phyloP scores from a whole-genome alignment of 768 basidiomycete genomes.

The Pleurotus cornucopiae region DNA sequence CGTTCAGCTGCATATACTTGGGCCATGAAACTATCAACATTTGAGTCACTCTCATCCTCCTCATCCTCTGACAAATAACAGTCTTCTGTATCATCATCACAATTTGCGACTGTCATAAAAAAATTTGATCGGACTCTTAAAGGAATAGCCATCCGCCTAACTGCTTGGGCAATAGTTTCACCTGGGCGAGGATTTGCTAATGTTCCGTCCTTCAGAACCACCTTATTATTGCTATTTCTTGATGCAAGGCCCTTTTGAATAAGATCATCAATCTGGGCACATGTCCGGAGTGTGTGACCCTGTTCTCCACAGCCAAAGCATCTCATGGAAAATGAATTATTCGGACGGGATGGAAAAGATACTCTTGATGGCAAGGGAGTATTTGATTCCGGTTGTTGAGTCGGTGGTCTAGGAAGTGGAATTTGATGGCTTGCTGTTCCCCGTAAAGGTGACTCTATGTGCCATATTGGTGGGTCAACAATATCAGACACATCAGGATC shows the following conservation, averaged over 20 bases:
- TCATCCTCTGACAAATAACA: not conserved
- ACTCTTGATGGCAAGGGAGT: not conserved
- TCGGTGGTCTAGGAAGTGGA: not conserved
- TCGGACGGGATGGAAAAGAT: not conserved
- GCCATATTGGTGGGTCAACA: not conserved
- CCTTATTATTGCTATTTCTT: not conserved
- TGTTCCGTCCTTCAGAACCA: not conserved
- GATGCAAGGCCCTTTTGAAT: not conserved
- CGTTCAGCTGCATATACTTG: not conserved
- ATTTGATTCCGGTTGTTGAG: not conserved
- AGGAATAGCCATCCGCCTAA: not conserved
- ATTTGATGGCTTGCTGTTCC: not conserved
- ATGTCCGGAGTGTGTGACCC: not conserved
- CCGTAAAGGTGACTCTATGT: too few relatives aligned
- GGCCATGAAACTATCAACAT: not conserved
- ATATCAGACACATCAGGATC: constrained; percentile 2
- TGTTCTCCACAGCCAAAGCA: constrained; percentile 5
- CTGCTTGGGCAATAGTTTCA: not conserved
- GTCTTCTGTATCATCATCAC: not conserved
- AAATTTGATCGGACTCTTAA: not conserved
- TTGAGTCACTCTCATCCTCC: not conserved
- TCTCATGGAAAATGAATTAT: not conserved
- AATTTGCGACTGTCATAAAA: not conserved
- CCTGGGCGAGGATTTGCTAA: not conserved
- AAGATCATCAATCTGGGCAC: not conserved